phyloP scores from a whole-genome alignment of 805 yeast genomes.

The Ogataea nakhonphanomensis region DNA sequence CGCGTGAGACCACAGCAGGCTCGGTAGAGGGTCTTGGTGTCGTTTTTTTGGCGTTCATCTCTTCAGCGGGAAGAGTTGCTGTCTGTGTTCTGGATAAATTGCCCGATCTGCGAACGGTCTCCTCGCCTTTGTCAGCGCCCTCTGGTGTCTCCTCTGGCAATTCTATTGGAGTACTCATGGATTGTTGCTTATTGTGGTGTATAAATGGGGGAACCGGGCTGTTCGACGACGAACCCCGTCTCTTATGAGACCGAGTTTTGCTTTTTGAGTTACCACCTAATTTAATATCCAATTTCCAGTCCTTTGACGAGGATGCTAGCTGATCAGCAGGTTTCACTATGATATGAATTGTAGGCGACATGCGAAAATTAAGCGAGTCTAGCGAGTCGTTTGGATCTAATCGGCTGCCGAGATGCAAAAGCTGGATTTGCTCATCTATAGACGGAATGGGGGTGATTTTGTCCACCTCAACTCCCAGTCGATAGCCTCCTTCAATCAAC shows the following conservation, averaged over 20 bases:
- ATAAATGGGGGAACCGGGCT: constrained; percentile 27
- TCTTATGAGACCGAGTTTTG: constrained; percentile 12
- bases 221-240: constrained; percentile 26
- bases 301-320: constrained; percentile 11
- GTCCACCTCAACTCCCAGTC: constrained; percentile 9
- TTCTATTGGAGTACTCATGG: background rate
- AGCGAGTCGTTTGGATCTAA: constrained; percentile 26
- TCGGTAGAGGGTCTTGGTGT: background rate
- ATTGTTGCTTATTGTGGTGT: constrained; percentile 1
- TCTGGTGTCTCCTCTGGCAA: background rate
- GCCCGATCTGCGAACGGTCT: no score
- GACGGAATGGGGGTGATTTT: constrained; percentile 13
- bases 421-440: constrained; percentile 28
- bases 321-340: constrained; percentile 29
- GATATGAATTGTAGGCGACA: constrained; percentile 30
- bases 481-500: constrained; percentile 7
- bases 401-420: constrained; percentile 31
- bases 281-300: constrained; percentile 22
- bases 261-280: constrained; percentile 10
- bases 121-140: background rate
- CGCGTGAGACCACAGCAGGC: background rate
- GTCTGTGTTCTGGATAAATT: constrained; percentile 1
- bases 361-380: constrained; percentile 19
- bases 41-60: background rate
- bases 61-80: background rate